phyloP scores from a whole-genome alignment of 345 rosid genomes.

The Passiflora organensis region DNA sequence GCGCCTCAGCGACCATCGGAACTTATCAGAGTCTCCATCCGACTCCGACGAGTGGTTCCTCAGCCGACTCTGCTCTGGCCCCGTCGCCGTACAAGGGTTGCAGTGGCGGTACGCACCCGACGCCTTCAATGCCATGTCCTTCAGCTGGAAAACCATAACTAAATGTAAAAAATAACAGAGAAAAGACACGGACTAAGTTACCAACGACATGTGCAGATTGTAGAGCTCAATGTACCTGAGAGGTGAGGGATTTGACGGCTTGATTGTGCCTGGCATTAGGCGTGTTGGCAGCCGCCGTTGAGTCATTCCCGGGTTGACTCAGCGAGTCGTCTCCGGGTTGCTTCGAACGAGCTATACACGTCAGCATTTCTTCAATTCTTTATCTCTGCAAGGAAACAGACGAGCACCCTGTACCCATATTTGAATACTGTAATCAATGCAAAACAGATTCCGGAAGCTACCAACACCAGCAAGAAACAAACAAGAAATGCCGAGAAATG shows the following conservation, averaged over 20 bases:
- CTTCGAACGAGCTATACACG: slow-evolving; percentile 90
- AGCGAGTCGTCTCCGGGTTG: slow-evolving; percentile 64
- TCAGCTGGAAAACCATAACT: slow-evolving; percentile 12
- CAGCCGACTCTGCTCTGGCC: slow-evolving; percentile 2
- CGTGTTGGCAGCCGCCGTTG: slow-evolving; percentile 29
- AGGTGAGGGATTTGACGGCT: slow-evolving; percentile 63
- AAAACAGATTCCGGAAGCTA: neutral
- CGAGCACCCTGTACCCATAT: no score
- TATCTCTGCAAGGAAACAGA: no score
- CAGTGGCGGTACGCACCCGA: slow-evolving; percentile 31
- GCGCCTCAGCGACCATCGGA: slow-evolving; percentile 19
- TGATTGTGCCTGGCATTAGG: no score
- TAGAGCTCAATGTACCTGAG: slow-evolving; percentile 51
- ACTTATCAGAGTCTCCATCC: slow-evolving; percentile 43
- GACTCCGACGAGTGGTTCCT: slow-evolving; percentile 13
- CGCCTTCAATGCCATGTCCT: slow-evolving; percentile 32
- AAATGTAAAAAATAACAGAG: neutral
- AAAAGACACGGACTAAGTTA: neutral
- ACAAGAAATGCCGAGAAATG: no score
- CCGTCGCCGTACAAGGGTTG: slow-evolving; percentile 24
- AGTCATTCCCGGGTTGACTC: slow-evolving; percentile 45
- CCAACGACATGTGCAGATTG: neutral
- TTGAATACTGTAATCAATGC: neutral
- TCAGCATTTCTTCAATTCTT: slow-evolving; percentile 47
- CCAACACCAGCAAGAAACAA: no score